Evolutionary conservation across 345 rosid genomes (phyloP), one percentile per base, ranked within the genome.

Genomic region (Garcia nutans): DNA sequence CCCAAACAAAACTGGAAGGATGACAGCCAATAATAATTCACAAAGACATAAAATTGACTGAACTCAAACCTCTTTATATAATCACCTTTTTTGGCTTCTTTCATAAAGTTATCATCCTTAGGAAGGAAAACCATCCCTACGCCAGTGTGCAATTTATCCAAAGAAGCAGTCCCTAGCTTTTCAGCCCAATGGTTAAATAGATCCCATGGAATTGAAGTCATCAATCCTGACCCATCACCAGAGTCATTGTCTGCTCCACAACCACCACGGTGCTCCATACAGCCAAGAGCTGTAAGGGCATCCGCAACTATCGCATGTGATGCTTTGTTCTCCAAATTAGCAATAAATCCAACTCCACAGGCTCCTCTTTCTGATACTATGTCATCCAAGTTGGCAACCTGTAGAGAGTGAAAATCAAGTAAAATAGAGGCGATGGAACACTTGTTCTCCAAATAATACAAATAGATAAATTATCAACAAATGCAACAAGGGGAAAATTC

Each of bases 211-310:
- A 96, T 92, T 68, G 95, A 93, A 82, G 99, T 89, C 99, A 93
- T 96, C 80, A 96, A 69, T 76, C 99, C 99, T 2, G 99, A 82
- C 59, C 99, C 99, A 82, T 96, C 99, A 78, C 99, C 98, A 65
- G 98, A 96, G 85, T 92, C 96, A 83, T 93, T 93, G 79, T 96
- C 99, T 68, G 99, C 92, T 76, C 99, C 99, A 85, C 99, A 96
- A 28, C 99, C 98, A 26, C 99, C 99, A 76, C 99, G 97, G 80
- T 96, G 99, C 80, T 96, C 97, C 99, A 96, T 96, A 84, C 99
- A 96, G 45, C 97, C 93, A 75, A 96, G 98, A 74, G 98, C 98
- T 33, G 79, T 76, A 77, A 96, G 96, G 70, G 98, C 98, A 87
- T 93, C 94, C 68, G 85, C 82, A 63, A 92, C 85, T 44, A 91